These are phyloP conservation scores for Rhodotorula mucilaginosa DNA, from an alignment of 1,284 basidiomycete species.

Conservation along the genomic window DNA sequence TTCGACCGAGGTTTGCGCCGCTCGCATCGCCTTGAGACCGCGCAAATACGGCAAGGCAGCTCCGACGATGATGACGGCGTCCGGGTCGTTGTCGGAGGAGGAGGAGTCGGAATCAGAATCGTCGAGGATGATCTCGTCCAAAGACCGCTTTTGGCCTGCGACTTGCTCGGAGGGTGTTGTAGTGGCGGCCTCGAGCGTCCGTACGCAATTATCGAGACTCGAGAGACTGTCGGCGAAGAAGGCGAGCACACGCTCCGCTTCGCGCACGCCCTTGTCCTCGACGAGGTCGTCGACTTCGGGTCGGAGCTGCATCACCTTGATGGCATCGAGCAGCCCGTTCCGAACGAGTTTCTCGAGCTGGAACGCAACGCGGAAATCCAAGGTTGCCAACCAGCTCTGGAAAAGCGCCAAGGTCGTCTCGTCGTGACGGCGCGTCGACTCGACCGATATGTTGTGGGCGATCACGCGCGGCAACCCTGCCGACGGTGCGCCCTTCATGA, in stretches of 20 bases:
- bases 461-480: constrained; percentile 10
- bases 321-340: constrained; percentile 12
- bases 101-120: neutral
- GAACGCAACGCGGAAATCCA: constrained; percentile 15
- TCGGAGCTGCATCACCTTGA: constrained; percentile 8
- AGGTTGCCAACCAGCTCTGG: constrained; percentile 5
- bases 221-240: constrained; percentile 16
- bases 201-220: neutral
- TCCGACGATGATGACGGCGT: constrained; percentile 1
- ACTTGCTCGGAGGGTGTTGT: too few species aligned
- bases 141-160: neutral
- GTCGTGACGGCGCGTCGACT: neutral
- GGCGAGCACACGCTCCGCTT: constrained; percentile 11
- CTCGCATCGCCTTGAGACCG: neutral
- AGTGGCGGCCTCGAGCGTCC: neutral
- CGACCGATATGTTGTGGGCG: neutral
- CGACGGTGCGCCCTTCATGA: neutral
- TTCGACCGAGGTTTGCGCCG: neutral
- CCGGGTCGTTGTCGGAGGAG: neutral
- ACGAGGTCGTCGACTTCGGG: constrained; percentile 1
- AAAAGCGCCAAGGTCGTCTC: neutral
- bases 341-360: constrained; percentile 25
- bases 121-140: neutral
- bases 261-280: neutral
- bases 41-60: neutral